These are phyloP conservation scores for Boletus subcaerulescens DNA, from an alignment of 768 basidiomycete species.

Conservation along the genomic window DNA sequence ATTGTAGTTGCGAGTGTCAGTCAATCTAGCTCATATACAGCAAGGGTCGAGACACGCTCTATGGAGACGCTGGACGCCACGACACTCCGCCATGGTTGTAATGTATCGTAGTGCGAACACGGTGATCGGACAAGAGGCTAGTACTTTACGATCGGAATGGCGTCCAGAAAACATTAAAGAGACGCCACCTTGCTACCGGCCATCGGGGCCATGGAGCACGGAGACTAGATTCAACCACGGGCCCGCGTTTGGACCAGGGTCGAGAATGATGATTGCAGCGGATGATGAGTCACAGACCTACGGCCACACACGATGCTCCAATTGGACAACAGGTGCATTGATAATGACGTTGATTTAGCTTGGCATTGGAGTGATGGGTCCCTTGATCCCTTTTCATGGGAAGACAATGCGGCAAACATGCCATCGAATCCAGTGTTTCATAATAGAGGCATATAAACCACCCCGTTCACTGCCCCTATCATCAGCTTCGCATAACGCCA, in stretches of 20 bases:
- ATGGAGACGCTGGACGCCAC: constrained; percentile 24
- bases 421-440: constrained; percentile 19
- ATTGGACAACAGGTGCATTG: constrained; percentile 4
- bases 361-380: constrained; percentile 16
- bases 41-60: constrained; percentile 23
- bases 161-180: constrained; percentile 4
- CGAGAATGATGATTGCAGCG: neutral
- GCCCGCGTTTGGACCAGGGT: neutral
- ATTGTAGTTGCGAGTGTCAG: neutral
- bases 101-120: constrained; percentile 8
- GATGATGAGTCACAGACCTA: neutral
- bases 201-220: neutral
- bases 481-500: constrained; percentile 9
- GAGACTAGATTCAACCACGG: neutral
- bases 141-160: constrained; percentile 9
- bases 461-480: constrained; percentile 9
- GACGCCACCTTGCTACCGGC: neutral
- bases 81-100: constrained; percentile 20
- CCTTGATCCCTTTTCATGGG: constrained; percentile 8
- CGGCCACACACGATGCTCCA: neutral
- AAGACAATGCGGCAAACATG: constrained; percentile 26
- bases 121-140: constrained; percentile 7
- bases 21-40: constrained; percentile 23
- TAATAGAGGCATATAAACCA: constrained; percentile 5
- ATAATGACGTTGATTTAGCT: constrained; percentile 19